Evolutionary conservation across 441 rosid species (phyloP).

Genomic region (Erodium moschatum): DNA sequence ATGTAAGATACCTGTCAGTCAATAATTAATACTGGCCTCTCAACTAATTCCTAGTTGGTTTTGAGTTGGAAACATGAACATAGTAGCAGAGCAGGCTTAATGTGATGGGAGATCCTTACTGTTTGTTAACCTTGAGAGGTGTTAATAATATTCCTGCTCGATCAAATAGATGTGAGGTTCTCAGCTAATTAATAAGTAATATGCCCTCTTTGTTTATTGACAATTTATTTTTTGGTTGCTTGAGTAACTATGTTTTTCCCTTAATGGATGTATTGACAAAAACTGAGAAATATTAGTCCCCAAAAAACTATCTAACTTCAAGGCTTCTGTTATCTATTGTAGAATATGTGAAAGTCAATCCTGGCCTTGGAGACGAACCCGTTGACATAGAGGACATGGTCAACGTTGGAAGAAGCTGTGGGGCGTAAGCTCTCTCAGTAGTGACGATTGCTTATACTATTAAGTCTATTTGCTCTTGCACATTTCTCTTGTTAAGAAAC

Average conservation of each 20-base stretch:
- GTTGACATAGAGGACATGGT: constrained; percentile 92
- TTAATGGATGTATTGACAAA: not conserved
- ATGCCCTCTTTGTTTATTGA: not conserved
- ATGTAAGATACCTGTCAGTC: not conserved
- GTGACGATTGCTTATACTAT: constrained; percentile 17
- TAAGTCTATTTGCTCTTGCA: not conserved
- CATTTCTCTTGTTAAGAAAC: constrained; percentile 6
- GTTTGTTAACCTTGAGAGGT: not conserved
- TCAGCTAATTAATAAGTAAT: not conserved
- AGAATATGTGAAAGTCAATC: constrained; percentile 65
- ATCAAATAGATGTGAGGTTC: not conserved
- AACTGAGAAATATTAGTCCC: not conserved
- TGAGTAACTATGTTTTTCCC: not conserved
- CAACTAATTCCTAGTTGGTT: not conserved
- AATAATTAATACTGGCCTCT: not conserved
- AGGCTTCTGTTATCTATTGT: constrained; percentile 22
- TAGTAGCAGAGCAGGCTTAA: not conserved
- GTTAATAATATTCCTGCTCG: not conserved
- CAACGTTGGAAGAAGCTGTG: constrained; percentile 60
- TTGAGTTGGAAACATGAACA: not conserved
- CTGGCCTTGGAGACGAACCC: constrained; percentile 79
- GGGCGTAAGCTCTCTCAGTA: constrained; percentile 53
- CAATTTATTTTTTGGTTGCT: not conserved
- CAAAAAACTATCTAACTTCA: constrained; percentile 5
- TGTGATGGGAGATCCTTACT: not conserved